phyloP scores from a whole-genome alignment of 2,329 filamentous ascomycete genomes.

The Tolypocladium album region DNA sequence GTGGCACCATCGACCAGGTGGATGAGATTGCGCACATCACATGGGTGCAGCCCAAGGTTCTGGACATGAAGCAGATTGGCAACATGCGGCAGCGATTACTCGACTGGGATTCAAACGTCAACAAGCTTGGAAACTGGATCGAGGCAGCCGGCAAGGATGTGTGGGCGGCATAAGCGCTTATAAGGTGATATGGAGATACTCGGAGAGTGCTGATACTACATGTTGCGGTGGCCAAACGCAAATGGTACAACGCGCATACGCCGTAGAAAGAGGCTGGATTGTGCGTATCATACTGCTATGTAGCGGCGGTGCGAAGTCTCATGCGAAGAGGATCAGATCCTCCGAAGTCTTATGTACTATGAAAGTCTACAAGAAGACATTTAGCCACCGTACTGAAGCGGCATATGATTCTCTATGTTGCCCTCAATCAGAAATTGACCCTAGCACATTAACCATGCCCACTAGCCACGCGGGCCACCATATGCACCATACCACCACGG shows the following conservation, averaged over 20 bases:
- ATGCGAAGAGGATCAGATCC: neutral
- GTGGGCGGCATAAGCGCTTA: slow-evolving; percentile 61
- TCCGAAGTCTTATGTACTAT: neutral
- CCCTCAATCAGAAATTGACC: slow-evolving; percentile 13
- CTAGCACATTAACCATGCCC: slow-evolving; percentile 45
- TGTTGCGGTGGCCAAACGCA: neutral
- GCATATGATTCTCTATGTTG: neutral
- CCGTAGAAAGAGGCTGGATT: neutral
- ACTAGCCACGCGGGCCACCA: slow-evolving; percentile 92
- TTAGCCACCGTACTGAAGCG: neutral
- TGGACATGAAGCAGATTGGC: slow-evolving; percentile 91
- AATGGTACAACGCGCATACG: neutral
- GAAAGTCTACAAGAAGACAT: neutral
- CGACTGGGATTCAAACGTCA: slow-evolving; percentile 95
- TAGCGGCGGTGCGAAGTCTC: neutral
- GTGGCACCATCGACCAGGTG: slow-evolving; percentile 93
- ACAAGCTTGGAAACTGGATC: slow-evolving; percentile 94
- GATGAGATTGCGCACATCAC: slow-evolving; percentile 89
- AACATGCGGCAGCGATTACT: slow-evolving; percentile 79
- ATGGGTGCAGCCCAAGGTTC: slow-evolving; percentile 97
- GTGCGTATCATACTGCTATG: neutral
- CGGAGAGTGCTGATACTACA: neutral
- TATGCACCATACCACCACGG: slow-evolving; percentile 83
- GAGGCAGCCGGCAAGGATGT: slow-evolving; percentile 89
- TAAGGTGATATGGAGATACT: neutral